Base-by-base conservation (phyloP, 2,329 filamentous ascomycete genomes). In the Sporothrix variecibatus region DNA sequence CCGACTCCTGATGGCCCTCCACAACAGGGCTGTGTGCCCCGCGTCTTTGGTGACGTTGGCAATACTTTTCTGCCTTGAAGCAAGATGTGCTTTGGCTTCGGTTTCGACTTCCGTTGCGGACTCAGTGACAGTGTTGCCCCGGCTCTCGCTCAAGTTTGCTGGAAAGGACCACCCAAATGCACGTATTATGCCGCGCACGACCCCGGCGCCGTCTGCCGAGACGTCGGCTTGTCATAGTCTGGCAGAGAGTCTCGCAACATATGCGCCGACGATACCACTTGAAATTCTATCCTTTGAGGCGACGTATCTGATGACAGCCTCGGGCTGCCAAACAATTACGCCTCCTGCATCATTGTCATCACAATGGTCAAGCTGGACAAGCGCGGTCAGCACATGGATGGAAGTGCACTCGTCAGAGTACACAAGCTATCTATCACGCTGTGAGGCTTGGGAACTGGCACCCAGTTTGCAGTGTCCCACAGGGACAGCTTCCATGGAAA, bases 311-410 rank as follows among this genome's bases (percentile, higher is more conserved):
- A 46, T 60, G 34, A 71, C 69, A 6, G 53, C 69, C 8, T 58
- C 51, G 38, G 53, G 28, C 12, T 71, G 53, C 53, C 34, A 60
- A 23, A 38, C n/a, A 0, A 60, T 71, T 4, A 46, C 69, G 20
- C 69, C 69, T 2, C 69, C 69, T 23, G 38, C 53, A 26, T 71
- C 53, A 1, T 15, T 71, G n/a, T 28, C 53, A 12, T 40, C 38
- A 2, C 31, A 71, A 7, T 71, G 69, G 69, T 43, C 53, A 5
- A 71, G 69, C 38, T 71, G 38, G 31, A 46, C 34, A 8, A 71
- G 38, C 28, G 40, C 34, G 2, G 53, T 60, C 23, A n/a, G 23
- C 7, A 20, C 69, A 26, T 71, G 69, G 69, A 28, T 71, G 31
- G 53, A 43, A 2, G 17, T 31, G 4, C 69, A 71, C 38, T 60